A percentile compares a stretch with the other conserved stretches of the same genome.
Conservation (phyloP, 1,284 basidiomycete species). For the Peniophora sp. region DNA sequence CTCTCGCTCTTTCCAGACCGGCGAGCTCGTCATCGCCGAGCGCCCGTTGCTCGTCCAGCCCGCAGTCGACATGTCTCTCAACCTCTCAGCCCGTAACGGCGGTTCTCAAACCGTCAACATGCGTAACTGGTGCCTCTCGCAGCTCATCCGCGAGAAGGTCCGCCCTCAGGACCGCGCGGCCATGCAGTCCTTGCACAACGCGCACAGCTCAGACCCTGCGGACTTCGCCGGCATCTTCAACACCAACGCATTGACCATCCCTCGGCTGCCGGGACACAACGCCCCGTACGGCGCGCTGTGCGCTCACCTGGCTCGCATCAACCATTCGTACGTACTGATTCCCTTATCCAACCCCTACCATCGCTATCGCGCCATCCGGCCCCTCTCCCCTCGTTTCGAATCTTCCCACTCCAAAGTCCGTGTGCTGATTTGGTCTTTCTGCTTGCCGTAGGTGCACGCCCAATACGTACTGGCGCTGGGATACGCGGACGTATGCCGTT, state of each 20-base stretch:
- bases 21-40: slow-evolving; percentile 19
- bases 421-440: neutral
- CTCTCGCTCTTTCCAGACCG: slow-evolving; percentile 12
- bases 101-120: neutral
- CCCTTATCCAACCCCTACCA: neutral
- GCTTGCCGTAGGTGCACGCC: slow-evolving; percentile 1
- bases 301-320: slow-evolving; percentile 6
- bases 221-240: slow-evolving; percentile 4
- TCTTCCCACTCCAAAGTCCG: neutral
- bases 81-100: slow-evolving; percentile 5
- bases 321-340: slow-evolving; percentile 6
- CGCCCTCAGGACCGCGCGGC: neutral
- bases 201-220: neutral
- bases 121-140: neutral
- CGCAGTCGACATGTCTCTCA: slow-evolving; percentile 2
- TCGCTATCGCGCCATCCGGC: neutral
- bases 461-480: slow-evolving; percentile 7
- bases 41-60: slow-evolving; percentile 17
- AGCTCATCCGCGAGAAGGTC: neutral
- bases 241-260: slow-evolving; percentile 6
- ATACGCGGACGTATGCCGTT: slow-evolving; percentile 2
- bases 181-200: slow-evolving; percentile 2
- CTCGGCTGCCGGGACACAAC: slow-evolving; percentile 3
- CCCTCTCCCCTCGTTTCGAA: neutral
- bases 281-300: slow-evolving; percentile 4